A percentile compares a stretch with the other conserved stretches of the same genome.
Conservation (phyloP, 106 monocot genomes). For the Platanthera zijinensis region DNA sequence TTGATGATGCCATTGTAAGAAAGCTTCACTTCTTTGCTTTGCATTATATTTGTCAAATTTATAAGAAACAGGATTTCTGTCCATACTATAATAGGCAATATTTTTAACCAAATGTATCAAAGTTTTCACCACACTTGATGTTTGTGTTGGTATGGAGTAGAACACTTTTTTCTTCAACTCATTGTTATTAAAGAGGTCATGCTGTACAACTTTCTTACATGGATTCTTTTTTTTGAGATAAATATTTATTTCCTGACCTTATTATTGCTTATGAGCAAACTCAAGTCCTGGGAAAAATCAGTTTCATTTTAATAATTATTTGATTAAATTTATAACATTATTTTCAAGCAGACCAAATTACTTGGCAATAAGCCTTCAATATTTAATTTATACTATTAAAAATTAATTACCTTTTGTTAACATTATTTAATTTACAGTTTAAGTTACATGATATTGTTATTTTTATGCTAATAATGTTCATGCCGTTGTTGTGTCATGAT, state of each 20-base stretch:
- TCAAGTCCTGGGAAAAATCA: neutral
- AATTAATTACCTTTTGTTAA: neutral
- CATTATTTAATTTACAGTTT: neutral
- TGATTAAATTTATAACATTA: neutral
- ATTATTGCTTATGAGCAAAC: neutral
- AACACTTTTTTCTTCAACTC: neutral
- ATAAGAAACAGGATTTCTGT: neutral
- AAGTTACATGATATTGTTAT: neutral
- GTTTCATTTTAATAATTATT: neutral
- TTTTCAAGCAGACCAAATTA: neutral
- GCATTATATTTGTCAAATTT: neutral
- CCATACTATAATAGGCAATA: neutral
- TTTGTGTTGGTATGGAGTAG: neutral
- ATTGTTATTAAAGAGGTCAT: neutral
- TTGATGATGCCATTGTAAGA: constrained; percentile 89
- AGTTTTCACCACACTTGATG: neutral
- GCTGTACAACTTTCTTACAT: neutral
- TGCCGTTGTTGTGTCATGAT: neutral
- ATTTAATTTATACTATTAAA: neutral
- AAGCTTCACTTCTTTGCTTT: neutral
- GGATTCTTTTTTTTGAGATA: neutral
- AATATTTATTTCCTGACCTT: neutral
- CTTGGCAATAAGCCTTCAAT: neutral
- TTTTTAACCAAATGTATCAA: neutral
- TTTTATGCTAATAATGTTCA: neutral